Percentiles rank a stretch among this genome's conserved stretches.
phyloP scores from a whole-genome alignment of 2,329 filamentous ascomycete genomes.

The Ustilaginoidea virens region DNA sequence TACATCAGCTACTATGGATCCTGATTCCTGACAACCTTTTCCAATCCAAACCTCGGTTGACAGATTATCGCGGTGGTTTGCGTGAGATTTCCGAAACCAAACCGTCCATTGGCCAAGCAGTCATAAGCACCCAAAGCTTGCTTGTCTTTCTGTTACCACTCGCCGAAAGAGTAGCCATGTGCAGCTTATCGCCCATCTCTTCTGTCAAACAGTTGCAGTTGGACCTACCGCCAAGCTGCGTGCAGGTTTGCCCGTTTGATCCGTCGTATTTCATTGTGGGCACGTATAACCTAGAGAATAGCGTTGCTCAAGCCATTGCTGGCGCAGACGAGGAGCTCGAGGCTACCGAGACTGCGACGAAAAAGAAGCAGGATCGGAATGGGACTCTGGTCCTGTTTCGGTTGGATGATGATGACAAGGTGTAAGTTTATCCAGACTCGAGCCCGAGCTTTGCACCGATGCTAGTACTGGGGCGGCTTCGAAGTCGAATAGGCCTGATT shows the following conservation, averaged over 20 bases:
- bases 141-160: too few relatives aligned
- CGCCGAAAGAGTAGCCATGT: conserved; percentile 9
- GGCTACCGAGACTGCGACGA: conserved; percentile 9
- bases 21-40: too few relatives aligned
- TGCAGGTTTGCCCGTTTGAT: conserved; percentile 53
- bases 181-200: conserved; percentile 11
- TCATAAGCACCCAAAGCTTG: too few relatives aligned
- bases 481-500: too few relatives aligned
- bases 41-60: too few relatives aligned
- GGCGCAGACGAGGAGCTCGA: conserved; percentile 7
- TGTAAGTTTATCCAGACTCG: conserved; percentile 32
- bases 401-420: conserved; percentile 28
- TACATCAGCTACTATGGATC: too few relatives aligned
- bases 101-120: too few relatives aligned
- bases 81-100: too few relatives aligned
- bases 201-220: conserved; percentile 36
- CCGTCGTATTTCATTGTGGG: conserved; percentile 61
- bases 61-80: too few relatives aligned
- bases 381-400: conserved; percentile 59
- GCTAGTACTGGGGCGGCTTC: too few relatives aligned
- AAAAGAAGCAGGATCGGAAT: conserved; percentile 45
- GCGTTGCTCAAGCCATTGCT: conserved; percentile 11
- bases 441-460: too few relatives aligned
- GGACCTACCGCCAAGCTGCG: conserved; percentile 59
- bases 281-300: conserved; percentile 61